Evolutionary conservation across 257 asterid genomes (phyloP).

Genomic region (Schizonepeta tenuifolia): DNA sequence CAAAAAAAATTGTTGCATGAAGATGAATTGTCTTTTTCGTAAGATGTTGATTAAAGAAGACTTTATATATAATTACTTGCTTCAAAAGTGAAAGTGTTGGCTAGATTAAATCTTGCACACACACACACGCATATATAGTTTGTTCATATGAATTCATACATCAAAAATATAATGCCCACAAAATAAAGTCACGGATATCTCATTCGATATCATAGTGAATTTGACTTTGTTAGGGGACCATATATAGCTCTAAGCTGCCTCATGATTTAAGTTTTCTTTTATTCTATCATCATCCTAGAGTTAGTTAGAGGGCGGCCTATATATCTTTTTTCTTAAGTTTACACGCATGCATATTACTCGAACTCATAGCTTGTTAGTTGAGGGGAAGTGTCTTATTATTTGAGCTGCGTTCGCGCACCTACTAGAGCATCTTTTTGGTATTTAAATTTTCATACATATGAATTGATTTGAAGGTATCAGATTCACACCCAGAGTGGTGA

Average conservation of each 20-base stretch:
- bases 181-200: not conserved
- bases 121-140: not conserved
- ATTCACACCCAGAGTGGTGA: no score
- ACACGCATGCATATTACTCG: no score
- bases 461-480: no score
- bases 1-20: not conserved
- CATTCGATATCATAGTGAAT: not conserved
- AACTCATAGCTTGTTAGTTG: no score
- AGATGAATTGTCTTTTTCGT: not conserved
- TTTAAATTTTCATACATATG: no score
- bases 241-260: not conserved
- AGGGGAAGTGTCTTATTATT: no score
- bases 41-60: not conserved
- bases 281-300: not conserved
- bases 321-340: no score
- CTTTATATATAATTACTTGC: not conserved
- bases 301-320: not conserved
- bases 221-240: constrained; percentile 1
- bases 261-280: not conserved
- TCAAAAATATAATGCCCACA: not conserved
- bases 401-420: no score
- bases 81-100: not conserved
- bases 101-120: not conserved
- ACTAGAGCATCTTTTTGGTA: not conserved
- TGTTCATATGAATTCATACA: not conserved